Evolutionary conservation across 345 rosid genomes (phyloP), one percentile per base, ranked within the genome.

Genomic region (Mallotus nudiflorus): DNA sequence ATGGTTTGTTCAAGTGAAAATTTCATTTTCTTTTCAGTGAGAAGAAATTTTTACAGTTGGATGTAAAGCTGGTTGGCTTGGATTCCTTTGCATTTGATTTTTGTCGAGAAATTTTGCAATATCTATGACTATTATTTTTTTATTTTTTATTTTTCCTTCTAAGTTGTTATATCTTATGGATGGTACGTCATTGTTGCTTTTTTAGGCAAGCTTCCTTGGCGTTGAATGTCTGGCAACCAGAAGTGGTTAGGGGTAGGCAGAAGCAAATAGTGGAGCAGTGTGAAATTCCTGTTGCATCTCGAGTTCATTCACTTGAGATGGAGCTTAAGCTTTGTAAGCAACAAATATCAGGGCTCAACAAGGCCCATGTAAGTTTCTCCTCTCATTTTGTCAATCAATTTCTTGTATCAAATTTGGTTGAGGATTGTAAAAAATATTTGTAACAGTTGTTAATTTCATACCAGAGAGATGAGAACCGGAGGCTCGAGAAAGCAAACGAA

Each of bases 171-270:
- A 16, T 65, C 28, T 61, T 25, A n/a, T 51, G 25, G 9, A 67
- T 25, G 20, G 11, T 60, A n/a, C n/a, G 10, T 29, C 19, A 10
- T 33, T 31, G 6, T n/a, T n/a, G n/a, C n/a, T n/a, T 57, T 66
- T 60, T 73, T 72, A 92, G 99, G 89, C 96, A 88, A 86, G 96
- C 97, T 31, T 83, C 92, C 0, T 93, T 90, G 69, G 99, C 99
- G 56, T 61, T 92, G 89, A 88, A 90, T 22, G 97, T 95, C 39
- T 95, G 99, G 98, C 99, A 92, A 73, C 98, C 96, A 0, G 88
- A 86, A 71, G 77, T 86, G 6, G 84, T 92, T 16, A 83, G 88
- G 35, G 86, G 85, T 33, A 82, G 86, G 65, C 98, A 92, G 28
- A 88, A 82, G 73, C 89, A 88, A 69, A 57, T 89, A 59, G 97